Evolutionary conservation across 306 rosid species (phyloP).

Genomic region (Quercus gilva): DNA sequence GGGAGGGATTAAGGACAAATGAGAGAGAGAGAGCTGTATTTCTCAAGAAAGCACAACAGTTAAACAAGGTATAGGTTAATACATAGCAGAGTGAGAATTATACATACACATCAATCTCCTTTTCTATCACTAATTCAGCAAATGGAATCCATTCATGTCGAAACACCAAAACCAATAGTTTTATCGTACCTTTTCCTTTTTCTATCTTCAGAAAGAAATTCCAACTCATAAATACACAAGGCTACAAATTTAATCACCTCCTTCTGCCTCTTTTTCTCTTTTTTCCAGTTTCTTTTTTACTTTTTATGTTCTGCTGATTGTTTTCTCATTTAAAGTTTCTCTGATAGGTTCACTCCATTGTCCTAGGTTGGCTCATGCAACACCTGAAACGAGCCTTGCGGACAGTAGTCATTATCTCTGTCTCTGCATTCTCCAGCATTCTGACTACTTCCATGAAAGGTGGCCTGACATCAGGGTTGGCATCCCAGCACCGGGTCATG

Average conservation of each 20-base stretch:
- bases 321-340: conserved; percentile 23
- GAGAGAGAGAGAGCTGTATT: not conserved
- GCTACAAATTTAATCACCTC: conserved; percentile 43
- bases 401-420: conserved; percentile 79
- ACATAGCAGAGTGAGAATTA: conserved; percentile 17
- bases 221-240: conserved; percentile 64
- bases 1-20: not conserved
- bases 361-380: conserved; percentile 88
- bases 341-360: conserved; percentile 61
- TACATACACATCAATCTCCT: conserved; percentile 54
- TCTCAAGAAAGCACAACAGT: not conserved
- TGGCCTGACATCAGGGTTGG: conserved; percentile 90
- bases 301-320: conserved; percentile 36
- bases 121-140: conserved; percentile 46
- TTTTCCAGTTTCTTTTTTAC: conserved; percentile 22
- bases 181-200: not conserved
- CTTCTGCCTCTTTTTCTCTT: conserved; percentile 33
- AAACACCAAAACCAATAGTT: conserved; percentile 40
- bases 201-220: conserved; percentile 31
- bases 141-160: conserved; percentile 43
- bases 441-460: conserved; percentile 74
- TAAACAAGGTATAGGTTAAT: conserved; percentile 2
- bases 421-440: conserved; percentile 93
- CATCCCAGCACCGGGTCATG: conserved; percentile 97
- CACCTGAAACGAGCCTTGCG: conserved; percentile 98